These are phyloP conservation scores for Pythium aristosporum DNA, from an alignment of 352 stramenopile species.

Conservation along the genomic window DNA sequence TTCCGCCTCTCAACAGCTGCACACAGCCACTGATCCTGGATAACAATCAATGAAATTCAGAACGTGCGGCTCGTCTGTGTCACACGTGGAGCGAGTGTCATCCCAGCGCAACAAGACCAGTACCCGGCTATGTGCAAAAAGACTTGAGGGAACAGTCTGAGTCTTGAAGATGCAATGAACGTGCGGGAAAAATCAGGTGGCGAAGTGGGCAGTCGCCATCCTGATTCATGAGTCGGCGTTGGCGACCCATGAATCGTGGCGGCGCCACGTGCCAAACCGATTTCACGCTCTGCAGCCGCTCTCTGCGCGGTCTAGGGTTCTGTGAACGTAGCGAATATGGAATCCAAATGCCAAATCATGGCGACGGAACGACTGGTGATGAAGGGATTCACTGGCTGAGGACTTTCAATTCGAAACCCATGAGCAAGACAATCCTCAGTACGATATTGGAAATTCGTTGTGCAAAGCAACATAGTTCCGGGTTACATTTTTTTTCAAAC, in stretches of 20 bases:
- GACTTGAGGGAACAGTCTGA: neutral
- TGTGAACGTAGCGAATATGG: neutral
- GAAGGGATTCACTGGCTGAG: neutral
- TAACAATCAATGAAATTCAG: neutral
- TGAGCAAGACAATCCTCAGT: no score
- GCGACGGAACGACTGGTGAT: slow-evolving; percentile 1
- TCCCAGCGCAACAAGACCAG: slow-evolving; percentile 6
- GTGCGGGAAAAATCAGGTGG: slow-evolving; percentile 21
- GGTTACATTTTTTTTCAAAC: no score
- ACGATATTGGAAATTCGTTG: no score
- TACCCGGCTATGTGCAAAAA: slow-evolving; percentile 1
- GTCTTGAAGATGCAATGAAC: slow-evolving; percentile 22
- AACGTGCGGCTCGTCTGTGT: neutral
- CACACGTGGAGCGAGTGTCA: neutral
- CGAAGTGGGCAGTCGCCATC: slow-evolving; percentile 13
- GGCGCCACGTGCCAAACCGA: neutral
- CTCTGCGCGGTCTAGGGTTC: neutral
- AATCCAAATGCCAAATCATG: neutral
- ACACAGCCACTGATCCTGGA: neutral
- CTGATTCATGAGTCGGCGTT: slow-evolving; percentile 16
- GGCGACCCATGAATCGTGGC: no score
- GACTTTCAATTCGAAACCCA: no score
- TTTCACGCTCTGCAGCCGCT: neutral
- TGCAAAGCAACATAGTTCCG: no score
- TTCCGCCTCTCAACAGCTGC: no score